phyloP scores from a whole-genome alignment of 352 stramenopile species.

The Globisporangium parvum region DNA sequence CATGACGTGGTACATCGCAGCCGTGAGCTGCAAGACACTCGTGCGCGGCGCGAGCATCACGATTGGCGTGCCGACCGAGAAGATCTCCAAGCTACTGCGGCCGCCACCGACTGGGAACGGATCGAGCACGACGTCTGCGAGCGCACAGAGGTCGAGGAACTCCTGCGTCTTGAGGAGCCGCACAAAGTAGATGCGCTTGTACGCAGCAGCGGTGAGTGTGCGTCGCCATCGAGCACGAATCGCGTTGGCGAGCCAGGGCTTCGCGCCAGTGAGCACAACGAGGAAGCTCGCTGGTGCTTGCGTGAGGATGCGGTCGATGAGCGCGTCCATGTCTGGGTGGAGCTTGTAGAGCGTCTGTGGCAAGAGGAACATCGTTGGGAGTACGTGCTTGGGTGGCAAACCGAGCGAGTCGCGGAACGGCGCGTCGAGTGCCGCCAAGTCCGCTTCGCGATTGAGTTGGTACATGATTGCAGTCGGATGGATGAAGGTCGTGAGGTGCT shows the following conservation, averaged over 20 bases:
- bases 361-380: slow-evolving; percentile 36
- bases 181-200: slow-evolving; percentile 41
- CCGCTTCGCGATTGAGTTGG: too few relatives aligned
- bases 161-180: slow-evolving; percentile 25
- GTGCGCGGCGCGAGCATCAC: slow-evolving; percentile 42
- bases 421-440: background rate
- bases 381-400: slow-evolving; percentile 6
- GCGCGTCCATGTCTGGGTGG: slow-evolving; percentile 48
- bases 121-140: slow-evolving; percentile 49
- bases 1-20: slow-evolving; percentile 60
- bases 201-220: slow-evolving; percentile 11
- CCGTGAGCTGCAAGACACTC: slow-evolving; percentile 54
- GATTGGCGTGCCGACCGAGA: slow-evolving; percentile 54
- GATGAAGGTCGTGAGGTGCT: slow-evolving; percentile 31
- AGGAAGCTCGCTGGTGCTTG: slow-evolving; percentile 24
- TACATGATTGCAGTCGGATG: background rate
- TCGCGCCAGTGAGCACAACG: slow-evolving; percentile 25
- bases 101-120: slow-evolving; percentile 62
- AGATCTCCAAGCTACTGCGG: slow-evolving; percentile 51
- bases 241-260: slow-evolving; percentile 21
- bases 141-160: slow-evolving; percentile 32
- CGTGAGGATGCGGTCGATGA: slow-evolving; percentile 35
- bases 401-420: slow-evolving; percentile 9
- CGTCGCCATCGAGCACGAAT: slow-evolving; percentile 24
- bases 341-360: too few relatives aligned